phyloP scores from a whole-genome alignment of 176 grass and related monocot genomes.

The Cenchrus purpureus region DNA sequence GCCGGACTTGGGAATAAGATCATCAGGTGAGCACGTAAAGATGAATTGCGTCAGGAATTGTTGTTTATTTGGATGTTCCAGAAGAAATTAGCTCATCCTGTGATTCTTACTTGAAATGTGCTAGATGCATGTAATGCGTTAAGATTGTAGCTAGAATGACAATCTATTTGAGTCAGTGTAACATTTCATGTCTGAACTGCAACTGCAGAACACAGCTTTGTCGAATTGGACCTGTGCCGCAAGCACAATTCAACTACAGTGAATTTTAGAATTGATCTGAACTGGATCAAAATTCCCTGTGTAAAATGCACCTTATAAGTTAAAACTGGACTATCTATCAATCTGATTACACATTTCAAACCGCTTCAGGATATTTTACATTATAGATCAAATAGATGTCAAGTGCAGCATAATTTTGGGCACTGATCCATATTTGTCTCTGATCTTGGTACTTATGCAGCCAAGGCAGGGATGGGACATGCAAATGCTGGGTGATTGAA shows the following conservation, averaged over 20 bases:
- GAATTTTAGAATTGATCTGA: background rate
- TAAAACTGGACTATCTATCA: background rate
- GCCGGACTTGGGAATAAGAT: conserved; percentile 56
- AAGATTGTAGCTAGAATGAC: background rate
- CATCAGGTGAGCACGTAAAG: conserved; percentile 48
- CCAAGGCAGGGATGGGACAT: conserved; percentile 92
- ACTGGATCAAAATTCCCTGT: background rate
- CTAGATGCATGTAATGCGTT: conserved; percentile 4
- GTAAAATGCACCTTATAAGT: background rate
- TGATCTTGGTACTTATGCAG: conserved; percentile 41
- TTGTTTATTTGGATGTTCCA: background rate
- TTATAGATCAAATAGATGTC: background rate
- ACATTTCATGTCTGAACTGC: background rate
- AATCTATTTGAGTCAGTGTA: background rate
- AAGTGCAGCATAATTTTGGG: background rate
- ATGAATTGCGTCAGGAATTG: background rate
- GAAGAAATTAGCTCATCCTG: conserved; percentile 8
- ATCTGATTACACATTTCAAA: background rate
- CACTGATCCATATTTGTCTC: conserved; percentile 13
- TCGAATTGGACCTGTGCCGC: background rate
- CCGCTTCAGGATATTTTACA: background rate
- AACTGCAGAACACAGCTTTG: background rate
- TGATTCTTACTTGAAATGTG: conserved; percentile 10
- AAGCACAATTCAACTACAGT: background rate
- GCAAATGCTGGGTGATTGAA: conserved; percentile 92